Evolutionary conservation across 768 basidiomycete genomes (phyloP).

Genomic region (Leccinum barrowsii): DNA sequence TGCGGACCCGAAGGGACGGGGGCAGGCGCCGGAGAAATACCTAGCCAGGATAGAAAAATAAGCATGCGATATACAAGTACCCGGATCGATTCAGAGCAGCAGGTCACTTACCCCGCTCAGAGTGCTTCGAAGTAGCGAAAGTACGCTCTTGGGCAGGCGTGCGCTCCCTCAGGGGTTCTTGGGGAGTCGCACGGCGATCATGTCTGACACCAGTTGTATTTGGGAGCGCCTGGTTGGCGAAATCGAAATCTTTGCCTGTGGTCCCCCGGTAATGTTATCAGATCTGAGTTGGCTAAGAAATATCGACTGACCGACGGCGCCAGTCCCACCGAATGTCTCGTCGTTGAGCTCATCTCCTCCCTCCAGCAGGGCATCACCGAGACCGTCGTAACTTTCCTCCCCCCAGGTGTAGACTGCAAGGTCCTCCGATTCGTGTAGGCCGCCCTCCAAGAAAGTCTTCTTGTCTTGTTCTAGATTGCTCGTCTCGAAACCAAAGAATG

Average conservation of each 20-base stretch:
- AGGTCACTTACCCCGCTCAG: constrained; percentile 29
- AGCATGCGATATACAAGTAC: constrained; percentile 12
- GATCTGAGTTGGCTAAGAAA: constrained; percentile 8
- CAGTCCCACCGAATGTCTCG: constrained; percentile 86
- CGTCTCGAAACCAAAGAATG: constrained; percentile 78
- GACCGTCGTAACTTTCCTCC: constrained; percentile 84
- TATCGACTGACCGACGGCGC: constrained; percentile 62
- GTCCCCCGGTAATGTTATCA: constrained; percentile 10
- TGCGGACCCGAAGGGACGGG: constrained; percentile 24
- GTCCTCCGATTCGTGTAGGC: constrained; percentile 64
- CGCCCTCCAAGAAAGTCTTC: constrained; percentile 48
- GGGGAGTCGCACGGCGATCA: constrained; percentile 20
- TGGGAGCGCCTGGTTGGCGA: constrained; percentile 47
- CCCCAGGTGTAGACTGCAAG: constrained; percentile 93
- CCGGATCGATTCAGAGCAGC: constrained; percentile 4
- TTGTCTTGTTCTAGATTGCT: constrained; percentile 63
- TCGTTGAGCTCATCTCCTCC: constrained; percentile 92
- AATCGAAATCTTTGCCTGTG: constrained; percentile 90
- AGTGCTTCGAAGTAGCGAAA: constrained; percentile 11
- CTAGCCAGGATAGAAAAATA: constrained; percentile 17
- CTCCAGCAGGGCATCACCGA: constrained; percentile 85
- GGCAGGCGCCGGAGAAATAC: constrained; percentile 36
- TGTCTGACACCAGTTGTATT: constrained; percentile 13
- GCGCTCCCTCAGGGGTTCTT: constrained; percentile 24
- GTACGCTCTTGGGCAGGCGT: constrained; percentile 29